Evolutionary conservation across 225 moss, liverwort and hornwort genomes (phyloP).

Genomic region (Bryoerythrophyllum caledonicum): DNA sequence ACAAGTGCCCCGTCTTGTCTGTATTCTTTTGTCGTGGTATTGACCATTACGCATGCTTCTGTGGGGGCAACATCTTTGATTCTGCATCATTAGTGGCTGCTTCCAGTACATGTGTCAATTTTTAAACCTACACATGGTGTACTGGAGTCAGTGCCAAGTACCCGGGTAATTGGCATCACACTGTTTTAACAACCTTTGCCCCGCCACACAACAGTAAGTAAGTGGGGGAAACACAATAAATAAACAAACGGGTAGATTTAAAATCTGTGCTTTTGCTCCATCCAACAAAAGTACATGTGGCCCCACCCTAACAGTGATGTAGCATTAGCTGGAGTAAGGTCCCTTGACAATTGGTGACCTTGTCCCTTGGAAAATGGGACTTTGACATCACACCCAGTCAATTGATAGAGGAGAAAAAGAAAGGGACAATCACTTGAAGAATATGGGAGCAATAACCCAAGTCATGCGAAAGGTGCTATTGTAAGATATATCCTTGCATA

Average conservation of each 20-base stretch:
- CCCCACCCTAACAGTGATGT: not conserved
- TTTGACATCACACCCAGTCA: slow-evolving; percentile 9
- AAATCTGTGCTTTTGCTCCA: not conserved
- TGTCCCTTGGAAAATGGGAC: not conserved
- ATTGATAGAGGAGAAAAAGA: not conserved
- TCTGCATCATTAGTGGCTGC: not conserved
- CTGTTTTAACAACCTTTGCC: not conserved
- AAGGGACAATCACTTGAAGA: slow-evolving; percentile 14
- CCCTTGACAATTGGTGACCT: slow-evolving; percentile 1
- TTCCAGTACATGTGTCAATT: not conserved
- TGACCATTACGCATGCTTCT: slow-evolving; percentile 17
- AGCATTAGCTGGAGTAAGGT: slow-evolving; percentile 4
- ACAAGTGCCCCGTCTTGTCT: slow-evolving; percentile 6
- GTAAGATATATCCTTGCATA: slow-evolving; percentile 7
- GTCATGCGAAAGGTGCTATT: slow-evolving; percentile 26
- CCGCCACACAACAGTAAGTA: not conserved
- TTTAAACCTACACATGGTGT: slow-evolving; percentile 10
- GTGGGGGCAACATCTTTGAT: slow-evolving; percentile 18
- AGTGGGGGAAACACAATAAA: not conserved
- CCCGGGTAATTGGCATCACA: not conserved
- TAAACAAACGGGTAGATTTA: not conserved
- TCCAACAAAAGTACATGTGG: not conserved
- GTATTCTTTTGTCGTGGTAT: slow-evolving; percentile 7
- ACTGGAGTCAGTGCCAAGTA: not conserved
- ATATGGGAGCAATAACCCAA: slow-evolving; percentile 20